Evolutionary conservation across 306 rosid genomes (phyloP).

Genomic region (Albizia julibrissin): DNA sequence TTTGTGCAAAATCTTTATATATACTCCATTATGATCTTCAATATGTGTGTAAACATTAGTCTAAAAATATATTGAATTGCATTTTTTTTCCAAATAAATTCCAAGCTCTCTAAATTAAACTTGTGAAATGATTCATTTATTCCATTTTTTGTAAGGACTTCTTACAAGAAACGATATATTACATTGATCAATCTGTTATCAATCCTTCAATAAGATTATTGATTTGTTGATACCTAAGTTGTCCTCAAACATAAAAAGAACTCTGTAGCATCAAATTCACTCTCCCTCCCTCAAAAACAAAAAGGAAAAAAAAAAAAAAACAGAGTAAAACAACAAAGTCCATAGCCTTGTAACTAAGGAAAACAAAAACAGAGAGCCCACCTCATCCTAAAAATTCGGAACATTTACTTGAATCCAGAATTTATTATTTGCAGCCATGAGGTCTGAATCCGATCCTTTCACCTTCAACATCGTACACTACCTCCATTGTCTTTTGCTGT

Average conservation of each 20-base stretch:
- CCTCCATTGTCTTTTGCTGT: conserved; percentile 61
- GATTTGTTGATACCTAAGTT: background rate
- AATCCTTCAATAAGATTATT: background rate
- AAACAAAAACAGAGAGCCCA: background rate
- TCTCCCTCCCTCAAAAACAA: too few relatives aligned
- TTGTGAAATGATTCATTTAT: background rate
- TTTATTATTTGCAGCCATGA: conserved; percentile 40
- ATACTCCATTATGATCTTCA: background rate
- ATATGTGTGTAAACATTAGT: too few relatives aligned
- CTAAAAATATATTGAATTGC: too few relatives aligned
- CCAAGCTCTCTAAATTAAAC: too few relatives aligned
- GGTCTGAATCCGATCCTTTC: conserved; percentile 62
- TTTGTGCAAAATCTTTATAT: background rate
- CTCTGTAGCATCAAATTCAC: too few relatives aligned
- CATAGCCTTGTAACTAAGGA: background rate
- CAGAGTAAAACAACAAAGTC: background rate
- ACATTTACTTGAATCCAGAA: background rate
- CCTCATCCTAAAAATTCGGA: too few relatives aligned
- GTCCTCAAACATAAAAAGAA: too few relatives aligned
- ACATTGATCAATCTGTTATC: background rate
- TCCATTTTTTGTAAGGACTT: background rate
- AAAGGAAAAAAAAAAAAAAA: too few relatives aligned
- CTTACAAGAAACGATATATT: background rate
- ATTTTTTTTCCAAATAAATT: too few relatives aligned
- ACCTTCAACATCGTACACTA: conserved; percentile 64